Evolutionary conservation across 2,329 filamentous ascomycete species (phyloP).

Genomic region (Didymellaceae sp.): DNA sequence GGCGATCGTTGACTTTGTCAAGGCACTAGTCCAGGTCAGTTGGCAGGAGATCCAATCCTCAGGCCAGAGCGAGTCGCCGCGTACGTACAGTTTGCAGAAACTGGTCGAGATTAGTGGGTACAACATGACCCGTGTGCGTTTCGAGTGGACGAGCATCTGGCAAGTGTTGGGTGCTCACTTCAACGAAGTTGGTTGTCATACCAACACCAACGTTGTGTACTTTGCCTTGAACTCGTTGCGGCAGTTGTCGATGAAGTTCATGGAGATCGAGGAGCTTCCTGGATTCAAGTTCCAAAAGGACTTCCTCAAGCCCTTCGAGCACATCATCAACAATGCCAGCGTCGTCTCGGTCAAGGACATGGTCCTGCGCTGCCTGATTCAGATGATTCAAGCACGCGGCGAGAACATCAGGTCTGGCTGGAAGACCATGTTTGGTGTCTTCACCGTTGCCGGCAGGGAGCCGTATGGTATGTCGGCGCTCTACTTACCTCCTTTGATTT

Average conservation of each 20-base stretch:
- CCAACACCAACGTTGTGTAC: constrained; percentile 95
- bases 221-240: constrained; percentile 95
- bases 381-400: constrained; percentile 97
- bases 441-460: constrained; percentile 92
- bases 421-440: constrained; percentile 99
- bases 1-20: constrained; percentile 94
- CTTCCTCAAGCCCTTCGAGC: constrained; percentile 97
- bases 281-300: constrained; percentile 99
- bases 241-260: constrained; percentile 96
- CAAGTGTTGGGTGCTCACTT: constrained; percentile 97
- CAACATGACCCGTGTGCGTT: constrained; percentile 98
- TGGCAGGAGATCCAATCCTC: constrained; percentile 99
- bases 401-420: constrained; percentile 98
- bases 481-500: constrained; percentile 1
- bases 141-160: constrained; percentile 99
- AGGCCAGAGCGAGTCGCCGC: constrained; percentile 90
- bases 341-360: constrained; percentile 96
- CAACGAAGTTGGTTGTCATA: constrained; percentile 95
- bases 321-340: constrained; percentile 91
- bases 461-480: constrained; percentile 66
- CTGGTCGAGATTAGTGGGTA: constrained; percentile 99
- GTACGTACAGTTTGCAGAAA: constrained; percentile 97
- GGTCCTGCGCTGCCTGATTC: constrained; percentile 92
- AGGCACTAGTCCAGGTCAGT: constrained; percentile 90
- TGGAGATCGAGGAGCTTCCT: constrained; percentile 96